A percentile compares a stretch with the other conserved stretches of the same genome.
These are phyloP conservation scores for Corchorus capsularis DNA, from an alignment of 345 rosid genomes.

Conservation along the genomic window DNA sequence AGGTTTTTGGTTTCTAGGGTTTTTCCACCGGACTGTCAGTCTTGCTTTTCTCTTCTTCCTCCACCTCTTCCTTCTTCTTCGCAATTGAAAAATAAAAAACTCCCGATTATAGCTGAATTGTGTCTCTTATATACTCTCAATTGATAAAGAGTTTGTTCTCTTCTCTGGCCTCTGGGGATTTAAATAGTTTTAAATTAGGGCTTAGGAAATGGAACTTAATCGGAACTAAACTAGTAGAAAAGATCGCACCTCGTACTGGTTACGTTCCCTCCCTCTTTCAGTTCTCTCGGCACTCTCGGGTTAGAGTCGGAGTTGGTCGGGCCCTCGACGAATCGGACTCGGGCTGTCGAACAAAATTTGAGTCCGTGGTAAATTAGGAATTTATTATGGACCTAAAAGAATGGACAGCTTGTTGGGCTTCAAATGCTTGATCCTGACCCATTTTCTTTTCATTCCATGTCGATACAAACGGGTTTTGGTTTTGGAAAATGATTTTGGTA, in stretches of 20 bases:
- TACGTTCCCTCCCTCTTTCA: background rate
- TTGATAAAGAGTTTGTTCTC: too few relatives aligned
- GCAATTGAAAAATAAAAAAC: background rate
- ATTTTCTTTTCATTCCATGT: background rate
- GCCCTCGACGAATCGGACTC: background rate
- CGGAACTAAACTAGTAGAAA: background rate
- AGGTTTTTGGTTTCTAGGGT: conserved; percentile 16
- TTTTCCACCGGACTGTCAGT: background rate
- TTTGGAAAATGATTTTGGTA: too few relatives aligned
- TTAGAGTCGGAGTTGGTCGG: too few relatives aligned
- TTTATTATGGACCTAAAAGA: background rate
- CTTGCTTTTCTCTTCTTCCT: background rate
- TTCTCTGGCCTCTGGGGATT: background rate
- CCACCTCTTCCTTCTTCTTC: background rate
- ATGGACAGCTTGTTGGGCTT: background rate
- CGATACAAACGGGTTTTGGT: too few relatives aligned
- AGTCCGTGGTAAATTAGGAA: too few relatives aligned
- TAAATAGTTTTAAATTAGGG: background rate
- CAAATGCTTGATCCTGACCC: background rate
- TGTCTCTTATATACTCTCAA: background rate
- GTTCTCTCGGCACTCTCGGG: too few relatives aligned
- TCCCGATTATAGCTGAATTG: background rate
- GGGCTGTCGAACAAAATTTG: background rate
- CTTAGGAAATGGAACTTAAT: background rate
- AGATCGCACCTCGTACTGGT: background rate